Evolutionary conservation across 176 grass and related monocot genomes (phyloP), one percentile per base, ranked within the genome.

Genomic region (Otatea glauca): DNA sequence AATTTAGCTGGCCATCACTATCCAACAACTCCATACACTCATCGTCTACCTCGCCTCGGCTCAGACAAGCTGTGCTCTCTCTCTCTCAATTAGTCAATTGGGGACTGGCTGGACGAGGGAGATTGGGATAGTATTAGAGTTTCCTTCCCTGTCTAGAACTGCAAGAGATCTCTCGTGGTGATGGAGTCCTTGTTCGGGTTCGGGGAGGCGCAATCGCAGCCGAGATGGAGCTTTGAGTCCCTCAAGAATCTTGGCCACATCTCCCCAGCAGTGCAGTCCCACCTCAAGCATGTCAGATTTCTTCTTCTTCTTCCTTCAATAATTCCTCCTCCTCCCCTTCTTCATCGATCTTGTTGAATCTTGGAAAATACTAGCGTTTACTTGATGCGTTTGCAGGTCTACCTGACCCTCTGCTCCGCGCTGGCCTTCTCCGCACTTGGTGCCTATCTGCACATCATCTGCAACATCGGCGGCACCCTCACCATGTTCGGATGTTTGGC

Each of bases 331-430:
- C 44, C 48, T 50, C 5, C 27, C 21, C 15, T 3, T 1, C 14
- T 53, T 56, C 53, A 56, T 56, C 7, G 18, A 56, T 56, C 54
- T 56, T n/a, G 54, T n/a, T 20, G 54, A 55, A 55, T 55, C 53
- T 55, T 55, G 53, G 53, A 55, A 55, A 55, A 55, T 5, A 21
- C 18, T 55, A 55, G 53, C 18, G 53, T 55, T 55, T 55, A 55
- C 37, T 70, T 70, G 24, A 17, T 51, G 6, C 21, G 3, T 9
- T 11, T 79, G 27, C 85, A 94, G 93, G 93, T 94, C 7, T 94
- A 94, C 85, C 51, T 94, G 82, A 90, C 90, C 18, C 82, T 94
- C 32, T 94, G 93, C 75, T 92, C 82, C 24, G 87, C 92, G 4
- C 66, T 94, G 25, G 84, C 85, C 62, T 91, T 88, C 12, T 88